These are phyloP conservation scores for Hypholoma fasciculare DNA, from an alignment of 768 basidiomycete species.

Conservation along the genomic window DNA sequence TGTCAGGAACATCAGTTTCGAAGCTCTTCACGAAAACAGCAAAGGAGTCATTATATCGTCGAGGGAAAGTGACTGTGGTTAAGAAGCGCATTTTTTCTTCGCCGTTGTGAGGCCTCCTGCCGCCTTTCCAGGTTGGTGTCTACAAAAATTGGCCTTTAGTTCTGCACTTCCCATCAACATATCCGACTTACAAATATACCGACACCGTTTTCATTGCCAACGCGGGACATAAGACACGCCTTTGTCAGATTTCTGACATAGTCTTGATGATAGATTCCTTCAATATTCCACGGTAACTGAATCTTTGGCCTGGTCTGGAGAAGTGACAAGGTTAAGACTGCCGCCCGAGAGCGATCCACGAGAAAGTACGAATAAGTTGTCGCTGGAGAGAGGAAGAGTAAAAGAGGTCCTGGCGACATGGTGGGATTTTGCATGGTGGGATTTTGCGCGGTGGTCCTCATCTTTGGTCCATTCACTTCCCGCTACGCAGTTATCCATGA, in stretches of 20 bases:
- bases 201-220: conserved; percentile 28
- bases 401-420: conserved; percentile 6
- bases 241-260: conserved; percentile 21
- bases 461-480: conserved; percentile 6
- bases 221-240: conserved; percentile 25
- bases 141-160: neutral
- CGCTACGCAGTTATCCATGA: conserved; percentile 7
- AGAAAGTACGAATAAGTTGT: conserved; percentile 28
- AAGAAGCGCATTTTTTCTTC: conserved; percentile 30
- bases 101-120: neutral
- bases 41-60: conserved; percentile 6
- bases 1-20: conserved; percentile 41
- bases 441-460: neutral
- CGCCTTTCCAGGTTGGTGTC: conserved; percentile 14
- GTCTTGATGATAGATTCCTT: conserved; percentile 21
- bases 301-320: conserved; percentile 15
- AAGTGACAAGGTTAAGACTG: conserved; percentile 21
- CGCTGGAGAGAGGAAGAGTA: conserved; percentile 19
- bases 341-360: conserved; percentile 27
- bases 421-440: neutral
- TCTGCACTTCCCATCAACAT: neutral
- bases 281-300: conserved; percentile 24
- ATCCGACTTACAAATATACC: conserved; percentile 33
- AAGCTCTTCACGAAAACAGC: conserved; percentile 37
- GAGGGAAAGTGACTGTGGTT: conserved; percentile 37